Base-by-base conservation (phyloP, 176 grass and related monocot genomes). In the Eragrostis nindensis region DNA sequence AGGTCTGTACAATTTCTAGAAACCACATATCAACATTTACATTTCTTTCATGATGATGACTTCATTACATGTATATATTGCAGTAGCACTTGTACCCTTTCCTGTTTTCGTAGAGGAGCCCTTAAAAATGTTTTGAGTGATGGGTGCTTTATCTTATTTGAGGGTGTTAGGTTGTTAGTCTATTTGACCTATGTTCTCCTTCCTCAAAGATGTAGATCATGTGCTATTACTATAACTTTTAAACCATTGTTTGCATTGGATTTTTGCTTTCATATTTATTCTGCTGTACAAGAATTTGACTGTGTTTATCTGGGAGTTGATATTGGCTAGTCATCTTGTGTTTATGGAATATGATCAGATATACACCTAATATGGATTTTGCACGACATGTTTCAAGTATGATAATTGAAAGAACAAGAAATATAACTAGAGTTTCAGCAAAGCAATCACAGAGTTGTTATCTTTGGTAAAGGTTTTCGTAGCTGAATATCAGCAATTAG, bases 1-100 rank as follows among this genome's bases (percentile, higher is more conserved):
- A 98, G 95, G 95, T 98, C 80, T 42, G 89, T 92, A 72, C 73
- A 71, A 68, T 83, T 81, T 86, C 7, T 69, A 39, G 32, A 66
- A 40, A 22, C 5, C 9, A 30, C 3, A 3, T 70, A 55, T 75
- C 13, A 57, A 21, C 64, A 22, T 68, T 69, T 39, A 17, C 15
- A 32, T 67, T 70, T 45, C 26, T 55, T 46, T 53, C 39, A 48
- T 36, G 70, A 73, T 25, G 4, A 36, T 18, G 1, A 2, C 17
- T 43, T 22, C 36, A 19, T 8, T 22, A 54, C 43, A 19, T 8
- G 68, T 71, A 14, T 29, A 4, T 65, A 1, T 77, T 0, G 65
- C 32, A 36, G 24, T 76, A 52, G 12, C 45, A 44, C 18, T 19
- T 54, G 75, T 12, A 19, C 67, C 4, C 9, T 26, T 17, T 1